Percentiles rank a stretch among this genome's conserved stretches.
phyloP scores from a whole-genome alignment of 176 grass and related monocot species.

The Alloteropsis semialata region DNA sequence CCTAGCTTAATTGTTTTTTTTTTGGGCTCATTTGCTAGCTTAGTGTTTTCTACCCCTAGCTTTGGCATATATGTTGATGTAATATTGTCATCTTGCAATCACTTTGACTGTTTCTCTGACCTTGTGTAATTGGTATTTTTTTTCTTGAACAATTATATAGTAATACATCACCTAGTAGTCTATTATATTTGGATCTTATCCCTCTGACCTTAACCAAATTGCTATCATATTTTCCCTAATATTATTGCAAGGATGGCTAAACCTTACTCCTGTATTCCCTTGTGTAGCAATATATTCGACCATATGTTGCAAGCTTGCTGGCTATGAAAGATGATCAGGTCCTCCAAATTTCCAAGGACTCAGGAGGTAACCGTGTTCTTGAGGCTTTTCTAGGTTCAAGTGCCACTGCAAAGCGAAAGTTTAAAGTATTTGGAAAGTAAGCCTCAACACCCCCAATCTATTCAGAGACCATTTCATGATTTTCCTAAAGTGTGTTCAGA shows the following conservation, averaged over 20 bases:
- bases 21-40: background rate
- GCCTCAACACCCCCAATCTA: conserved; percentile 22
- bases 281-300: conserved; percentile 75
- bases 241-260: conserved; percentile 1
- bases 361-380: conserved; percentile 78
- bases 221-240: conserved; percentile 10
- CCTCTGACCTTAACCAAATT: conserved; percentile 5
- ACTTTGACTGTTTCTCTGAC: conserved; percentile 7
- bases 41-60: background rate
- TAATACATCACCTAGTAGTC: background rate
- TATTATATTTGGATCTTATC: background rate
- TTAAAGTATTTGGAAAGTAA: conserved; percentile 91
- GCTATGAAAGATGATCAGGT: conserved; percentile 59
- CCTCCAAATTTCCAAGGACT: conserved; percentile 75
- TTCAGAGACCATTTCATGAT: background rate
- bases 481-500: conserved; percentile 7
- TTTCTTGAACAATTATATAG: conserved; percentile 23
- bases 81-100: background rate
- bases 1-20: background rate
- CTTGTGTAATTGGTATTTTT: background rate
- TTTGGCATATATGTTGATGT: background rate
- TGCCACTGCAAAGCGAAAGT: conserved; percentile 69
- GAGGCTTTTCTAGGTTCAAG: conserved; percentile 89
- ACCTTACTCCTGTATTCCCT: conserved; percentile 4
- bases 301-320: conserved; percentile 63